A percentile compares a stretch with the other conserved stretches of the same genome.
Evolutionary conservation across 352 stramenopile species (phyloP).

Genomic region (Pythium brachiatum): DNA sequence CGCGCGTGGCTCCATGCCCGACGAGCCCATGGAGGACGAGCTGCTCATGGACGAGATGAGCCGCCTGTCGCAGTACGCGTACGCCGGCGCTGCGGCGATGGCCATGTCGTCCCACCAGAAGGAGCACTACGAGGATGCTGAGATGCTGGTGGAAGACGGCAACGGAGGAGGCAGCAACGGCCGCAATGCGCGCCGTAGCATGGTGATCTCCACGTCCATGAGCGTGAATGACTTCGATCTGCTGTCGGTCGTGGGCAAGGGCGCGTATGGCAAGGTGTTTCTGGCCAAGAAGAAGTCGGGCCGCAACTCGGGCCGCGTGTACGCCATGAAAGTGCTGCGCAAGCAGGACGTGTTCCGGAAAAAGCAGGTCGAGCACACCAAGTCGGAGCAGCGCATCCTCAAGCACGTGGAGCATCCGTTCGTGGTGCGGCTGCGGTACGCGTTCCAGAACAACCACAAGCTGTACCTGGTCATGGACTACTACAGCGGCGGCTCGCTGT

Average conservation of each 20-base stretch:
- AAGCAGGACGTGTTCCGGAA: constrained; percentile 88
- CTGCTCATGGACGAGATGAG: constrained; percentile 77
- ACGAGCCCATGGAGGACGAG: constrained; percentile 67
- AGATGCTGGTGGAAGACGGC: constrained; percentile 55
- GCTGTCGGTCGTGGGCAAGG: constrained; percentile 83
- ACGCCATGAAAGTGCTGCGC: constrained; percentile 88
- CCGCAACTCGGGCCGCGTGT: constrained; percentile 66
- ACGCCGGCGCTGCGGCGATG: constrained; percentile 49
- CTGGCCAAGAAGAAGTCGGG: constrained; percentile 77
- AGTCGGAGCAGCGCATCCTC: constrained; percentile 87
- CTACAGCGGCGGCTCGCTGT: constrained; percentile 82
- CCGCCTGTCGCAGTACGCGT: constrained; percentile 66
- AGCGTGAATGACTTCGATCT: constrained; percentile 87
- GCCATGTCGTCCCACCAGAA: constrained; percentile 48
- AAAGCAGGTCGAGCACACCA: constrained; percentile 86
- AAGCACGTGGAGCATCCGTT: constrained; percentile 88
- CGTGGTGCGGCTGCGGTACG: constrained; percentile 83
- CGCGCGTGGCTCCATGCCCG: constrained; percentile 71
- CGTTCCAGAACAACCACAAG: constrained; percentile 88
- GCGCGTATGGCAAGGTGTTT: constrained; percentile 86
- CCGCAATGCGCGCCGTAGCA: constrained; percentile 55
- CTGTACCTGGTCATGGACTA: constrained; percentile 91
- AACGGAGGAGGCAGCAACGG: constrained; percentile 23
- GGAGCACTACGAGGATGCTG: constrained; percentile 70
- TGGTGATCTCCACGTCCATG: constrained; percentile 83